Base-by-base conservation (phyloP, 2,329 filamentous ascomycete genomes). In the Ophiostoma novo-ulmi region DNA sequence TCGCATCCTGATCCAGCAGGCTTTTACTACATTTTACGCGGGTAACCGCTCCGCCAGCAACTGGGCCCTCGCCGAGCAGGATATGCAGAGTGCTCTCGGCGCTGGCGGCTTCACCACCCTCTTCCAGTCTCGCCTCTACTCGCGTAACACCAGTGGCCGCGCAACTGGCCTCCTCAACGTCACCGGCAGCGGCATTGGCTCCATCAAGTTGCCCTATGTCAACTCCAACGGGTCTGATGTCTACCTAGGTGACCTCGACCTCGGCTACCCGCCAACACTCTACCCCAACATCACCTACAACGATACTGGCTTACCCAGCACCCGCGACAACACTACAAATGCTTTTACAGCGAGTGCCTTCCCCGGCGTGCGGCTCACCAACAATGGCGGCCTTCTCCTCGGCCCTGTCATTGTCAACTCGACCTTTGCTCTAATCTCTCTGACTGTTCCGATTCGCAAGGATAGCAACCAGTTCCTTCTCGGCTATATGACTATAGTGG, bases 401-500 rank as follows among this genome's bases (percentile, higher is more conserved):
- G 94, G 94, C 0, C 93, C 93, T 0, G 82, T 92, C 71, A 82
- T 86, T 35, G 80, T 95, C 73, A 95, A 96, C 77, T 81, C 86
- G 64, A 87, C 88, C 0, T 91, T 90, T 73, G 91, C 91, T 31
- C 81, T 97, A 13, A 78, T 97, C 14, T 97, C 93, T 2, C 82
- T 97, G 71, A 97, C 93, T 0, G 80, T 94, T 20, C 92, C 93
- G 0, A 87, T 97, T 69, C 85, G 91, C 72, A 88, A 90, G 77
- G 91, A 89, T 74, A 71, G 84, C 1, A 84, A 85, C 1, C 78
- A 80, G 61, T 88, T 90, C 73, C 86, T 94, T 0, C 83, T 97
- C 5, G 94, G 92, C 1, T 97, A 93, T 82, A 86, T 97, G 81
- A 97, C 93, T 0, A 81, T 94, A 1, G 83, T 97, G n/a, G 85